These are phyloP conservation scores for Phytophthora fragariaefolia DNA, from an alignment of 352 stramenopile species.

Conservation along the genomic window DNA sequence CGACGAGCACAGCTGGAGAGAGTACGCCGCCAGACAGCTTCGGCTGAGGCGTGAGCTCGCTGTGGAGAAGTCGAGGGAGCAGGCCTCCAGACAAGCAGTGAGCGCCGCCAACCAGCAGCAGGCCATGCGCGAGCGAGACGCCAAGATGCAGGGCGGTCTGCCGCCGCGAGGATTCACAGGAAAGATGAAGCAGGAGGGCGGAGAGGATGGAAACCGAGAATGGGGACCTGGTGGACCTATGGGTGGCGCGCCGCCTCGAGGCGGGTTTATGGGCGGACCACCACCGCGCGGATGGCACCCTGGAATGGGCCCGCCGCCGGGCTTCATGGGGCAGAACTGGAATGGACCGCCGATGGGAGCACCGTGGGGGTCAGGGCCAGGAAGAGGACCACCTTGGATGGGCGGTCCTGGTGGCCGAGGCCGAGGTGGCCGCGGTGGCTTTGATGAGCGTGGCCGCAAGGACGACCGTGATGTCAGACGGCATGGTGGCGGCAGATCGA, in stretches of 20 bases:
- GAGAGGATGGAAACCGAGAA: slow-evolving; percentile 33
- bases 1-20: slow-evolving; percentile 84
- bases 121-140: slow-evolving; percentile 42
- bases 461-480: slow-evolving; percentile 42
- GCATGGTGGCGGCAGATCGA: slow-evolving; percentile 27
- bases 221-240: slow-evolving; percentile 38
- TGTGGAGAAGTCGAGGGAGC: slow-evolving; percentile 78
- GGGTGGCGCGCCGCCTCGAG: slow-evolving; percentile 33
- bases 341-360: slow-evolving; percentile 50
- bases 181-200: slow-evolving; percentile 32
- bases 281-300: slow-evolving; percentile 75
- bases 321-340: slow-evolving; percentile 55
- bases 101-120: slow-evolving; percentile 58
- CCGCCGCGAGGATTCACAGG: slow-evolving; percentile 38
- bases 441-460: slow-evolving; percentile 53
- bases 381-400: slow-evolving; percentile 63
- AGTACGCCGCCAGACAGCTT: slow-evolving; percentile 86
- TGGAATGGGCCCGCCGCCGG: slow-evolving; percentile 68
- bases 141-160: slow-evolving; percentile 40
- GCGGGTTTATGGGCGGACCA: slow-evolving; percentile 56
- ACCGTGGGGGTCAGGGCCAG: slow-evolving; percentile 50
- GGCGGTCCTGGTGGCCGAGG: slow-evolving; percentile 48
- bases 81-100: slow-evolving; percentile 80
- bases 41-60: slow-evolving; percentile 70
- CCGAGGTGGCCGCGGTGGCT: slow-evolving; percentile 41